Conservation (phyloP, 2,329 filamentous ascomycete species). For the Aureobasidium sp. region DNA sequence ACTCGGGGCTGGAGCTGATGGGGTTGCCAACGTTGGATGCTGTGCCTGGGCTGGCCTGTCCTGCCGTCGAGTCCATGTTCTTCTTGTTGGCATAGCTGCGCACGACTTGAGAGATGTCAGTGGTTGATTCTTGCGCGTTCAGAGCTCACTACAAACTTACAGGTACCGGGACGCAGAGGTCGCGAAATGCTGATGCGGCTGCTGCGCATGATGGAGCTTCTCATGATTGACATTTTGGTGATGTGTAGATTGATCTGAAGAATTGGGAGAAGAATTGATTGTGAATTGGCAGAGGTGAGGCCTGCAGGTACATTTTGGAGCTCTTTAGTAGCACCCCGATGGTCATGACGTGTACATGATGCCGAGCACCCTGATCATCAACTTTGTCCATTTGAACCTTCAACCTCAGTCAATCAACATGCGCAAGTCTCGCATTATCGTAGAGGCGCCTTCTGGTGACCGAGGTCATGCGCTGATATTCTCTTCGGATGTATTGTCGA, state of each 20-base stretch:
- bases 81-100: slow-evolving; percentile 12
- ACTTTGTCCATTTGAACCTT: neutral
- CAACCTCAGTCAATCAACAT: neutral
- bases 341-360: slow-evolving; percentile 4
- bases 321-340: neutral
- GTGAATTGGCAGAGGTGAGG: neutral
- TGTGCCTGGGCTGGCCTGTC: slow-evolving; percentile 12
- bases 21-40: slow-evolving; percentile 14
- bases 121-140: neutral
- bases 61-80: slow-evolving; percentile 6
- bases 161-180: neutral
- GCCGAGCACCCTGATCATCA: neutral
- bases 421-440: no score
- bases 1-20: slow-evolving; percentile 1
- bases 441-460: no score
- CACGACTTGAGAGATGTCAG: neutral
- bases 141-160: neutral
- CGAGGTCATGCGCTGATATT: no score
- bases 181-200: neutral
- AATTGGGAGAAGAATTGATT: neutral
- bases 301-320: neutral
- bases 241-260: neutral
- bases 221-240: slow-evolving; percentile 3
- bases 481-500: no score
- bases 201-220: slow-evolving; percentile 11